Conservation (phyloP, 805 yeast genomes). For the Saturnispora dispora region DNA sequence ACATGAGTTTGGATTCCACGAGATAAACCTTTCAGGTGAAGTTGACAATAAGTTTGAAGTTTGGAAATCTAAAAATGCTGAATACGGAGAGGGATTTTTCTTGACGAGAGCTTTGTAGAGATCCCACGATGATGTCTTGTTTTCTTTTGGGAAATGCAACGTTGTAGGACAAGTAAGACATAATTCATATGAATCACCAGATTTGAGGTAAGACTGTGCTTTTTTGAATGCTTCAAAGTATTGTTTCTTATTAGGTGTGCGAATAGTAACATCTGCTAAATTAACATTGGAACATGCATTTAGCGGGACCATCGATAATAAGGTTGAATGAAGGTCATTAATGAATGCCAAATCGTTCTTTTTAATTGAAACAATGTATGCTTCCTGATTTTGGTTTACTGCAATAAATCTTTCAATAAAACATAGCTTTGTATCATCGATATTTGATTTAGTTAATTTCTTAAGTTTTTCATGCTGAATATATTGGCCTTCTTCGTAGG, state of each 20-base stretch:
- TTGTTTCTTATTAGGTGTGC: conserved; percentile 40
- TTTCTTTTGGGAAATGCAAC: conserved; percentile 38
- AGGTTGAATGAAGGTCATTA: neutral
- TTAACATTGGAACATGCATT: neutral
- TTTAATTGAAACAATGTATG: conserved; percentile 46
- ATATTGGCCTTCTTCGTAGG: conserved; percentile 79
- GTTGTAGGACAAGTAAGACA: conserved; percentile 77
- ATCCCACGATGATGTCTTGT: conserved; percentile 54
- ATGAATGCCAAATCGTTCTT: conserved; percentile 33
- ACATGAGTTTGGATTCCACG: conserved; percentile 57
- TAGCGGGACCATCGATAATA: neutral
- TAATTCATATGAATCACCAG: conserved; percentile 90
- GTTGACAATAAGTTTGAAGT: conserved; percentile 66
- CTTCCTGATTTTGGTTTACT: conserved; percentile 37
- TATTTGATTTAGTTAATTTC: conserved; percentile 30
- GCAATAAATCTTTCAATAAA: conserved; percentile 59
- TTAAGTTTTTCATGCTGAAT: conserved; percentile 28
- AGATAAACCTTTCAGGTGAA: conserved; percentile 88
- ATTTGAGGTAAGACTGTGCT: conserved; percentile 58
- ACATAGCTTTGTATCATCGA: conserved; percentile 71
- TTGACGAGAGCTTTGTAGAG: conserved; percentile 63
- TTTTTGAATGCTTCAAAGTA: conserved; percentile 48
- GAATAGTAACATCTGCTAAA: conserved; percentile 22
- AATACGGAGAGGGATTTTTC: conserved; percentile 87
- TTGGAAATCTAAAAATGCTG: conserved; percentile 65